phyloP scores from a whole-genome alignment of 371 early-diverging fungal species.

The Mortierella sp. region DNA sequence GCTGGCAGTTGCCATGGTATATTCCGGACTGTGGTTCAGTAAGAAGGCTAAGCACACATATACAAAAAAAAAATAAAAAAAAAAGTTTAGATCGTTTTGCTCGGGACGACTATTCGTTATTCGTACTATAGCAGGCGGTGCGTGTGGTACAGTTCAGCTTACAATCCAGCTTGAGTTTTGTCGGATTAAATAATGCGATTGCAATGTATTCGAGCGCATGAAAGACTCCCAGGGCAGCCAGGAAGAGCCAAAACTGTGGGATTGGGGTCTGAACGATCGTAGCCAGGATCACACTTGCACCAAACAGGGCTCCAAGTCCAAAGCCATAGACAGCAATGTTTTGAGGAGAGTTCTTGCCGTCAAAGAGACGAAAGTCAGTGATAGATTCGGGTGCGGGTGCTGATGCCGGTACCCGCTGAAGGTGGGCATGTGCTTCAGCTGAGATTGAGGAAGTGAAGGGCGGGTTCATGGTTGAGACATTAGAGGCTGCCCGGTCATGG shows the following conservation, averaged over 20 bases:
- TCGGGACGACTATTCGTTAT: too few species aligned
- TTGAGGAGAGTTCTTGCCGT: slow-evolving; percentile 76
- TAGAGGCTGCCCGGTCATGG: too few species aligned
- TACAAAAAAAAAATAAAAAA: background rate
- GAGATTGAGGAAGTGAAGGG: background rate
- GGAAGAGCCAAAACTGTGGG: slow-evolving; percentile 73
- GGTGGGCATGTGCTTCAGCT: slow-evolving; percentile 5
- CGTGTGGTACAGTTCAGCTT: slow-evolving; percentile 47
- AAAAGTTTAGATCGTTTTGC: background rate
- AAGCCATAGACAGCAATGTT: slow-evolving; percentile 80
- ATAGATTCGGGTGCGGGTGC: slow-evolving; percentile 25
- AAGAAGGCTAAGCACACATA: slow-evolving; percentile 69
- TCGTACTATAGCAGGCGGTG: background rate
- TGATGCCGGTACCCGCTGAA: too few species aligned
- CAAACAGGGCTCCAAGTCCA: slow-evolving; percentile 69
- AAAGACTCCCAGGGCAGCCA: slow-evolving; percentile 73
- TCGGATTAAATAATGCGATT: slow-evolving; percentile 78
- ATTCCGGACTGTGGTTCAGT: slow-evolving; percentile 80
- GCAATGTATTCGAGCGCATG: slow-evolving; percentile 84
- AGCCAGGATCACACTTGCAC: slow-evolving; percentile 63
- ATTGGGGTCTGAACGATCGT: slow-evolving; percentile 38
- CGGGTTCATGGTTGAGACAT: background rate
- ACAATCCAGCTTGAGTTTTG: slow-evolving; percentile 73
- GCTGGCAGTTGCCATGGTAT: slow-evolving; percentile 76
- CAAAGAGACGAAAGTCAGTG: slow-evolving; percentile 62